Conservation (phyloP, 768 basidiomycete genomes). For the Cystofilobasidium ferigula region DNA sequence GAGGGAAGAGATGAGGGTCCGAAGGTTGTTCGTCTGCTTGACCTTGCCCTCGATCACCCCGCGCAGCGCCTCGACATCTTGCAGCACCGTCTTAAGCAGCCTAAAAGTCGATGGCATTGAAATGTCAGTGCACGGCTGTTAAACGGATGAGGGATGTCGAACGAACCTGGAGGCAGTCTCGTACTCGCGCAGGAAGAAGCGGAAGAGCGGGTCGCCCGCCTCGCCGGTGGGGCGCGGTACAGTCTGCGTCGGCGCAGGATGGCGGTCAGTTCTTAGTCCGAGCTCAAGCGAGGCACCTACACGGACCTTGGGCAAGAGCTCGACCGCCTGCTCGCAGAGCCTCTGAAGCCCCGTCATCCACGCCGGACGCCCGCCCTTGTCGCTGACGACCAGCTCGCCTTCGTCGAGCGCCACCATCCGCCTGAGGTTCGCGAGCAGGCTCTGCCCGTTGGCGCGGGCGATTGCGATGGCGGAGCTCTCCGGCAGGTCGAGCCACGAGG, state of each 20-base stretch:
- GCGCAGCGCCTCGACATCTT: constrained; percentile 68
- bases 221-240: constrained; percentile 57
- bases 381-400: constrained; percentile 46
- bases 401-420: constrained; percentile 85
- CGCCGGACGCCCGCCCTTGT: constrained; percentile 57
- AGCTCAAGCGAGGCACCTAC: neutral
- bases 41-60: constrained; percentile 74
- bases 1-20: constrained; percentile 76
- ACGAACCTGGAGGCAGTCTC: constrained; percentile 46
- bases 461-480: constrained; percentile 86
- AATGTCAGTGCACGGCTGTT: neutral
- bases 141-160: no score
- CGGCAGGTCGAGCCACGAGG: constrained; percentile 86
- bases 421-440: no score
- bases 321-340: constrained; percentile 74
- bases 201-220: constrained; percentile 66
- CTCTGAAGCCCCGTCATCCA: constrained; percentile 86
- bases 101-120: constrained; percentile 38
- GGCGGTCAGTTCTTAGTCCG: constrained; percentile 6
- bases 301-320: constrained; percentile 60
- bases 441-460: constrained; percentile 66
- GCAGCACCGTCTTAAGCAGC: constrained; percentile 65
- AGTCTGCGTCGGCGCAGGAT: constrained; percentile 41
- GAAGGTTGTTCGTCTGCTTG: constrained; percentile 92
- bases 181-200: constrained; percentile 82